Conservation (phyloP, 192 early-diverging fungal genomes). For the Gamsiella multidivaricata region DNA sequence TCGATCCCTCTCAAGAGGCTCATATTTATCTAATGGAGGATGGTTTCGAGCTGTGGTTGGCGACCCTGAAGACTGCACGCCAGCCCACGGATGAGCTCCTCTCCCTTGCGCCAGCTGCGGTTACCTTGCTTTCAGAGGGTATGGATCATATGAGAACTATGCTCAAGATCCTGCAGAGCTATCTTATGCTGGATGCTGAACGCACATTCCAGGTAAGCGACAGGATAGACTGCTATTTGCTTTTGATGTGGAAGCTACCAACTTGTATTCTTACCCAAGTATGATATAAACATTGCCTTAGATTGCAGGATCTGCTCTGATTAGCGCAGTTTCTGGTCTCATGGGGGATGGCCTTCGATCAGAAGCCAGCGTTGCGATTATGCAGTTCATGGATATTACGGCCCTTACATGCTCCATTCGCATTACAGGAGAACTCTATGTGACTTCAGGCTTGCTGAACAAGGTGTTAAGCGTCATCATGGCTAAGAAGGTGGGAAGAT, state of each 20-base stretch:
- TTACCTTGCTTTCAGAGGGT: constrained; percentile 76
- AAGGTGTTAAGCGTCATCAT: constrained; percentile 67
- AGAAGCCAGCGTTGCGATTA: constrained; percentile 69
- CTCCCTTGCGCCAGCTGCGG: constrained; percentile 68
- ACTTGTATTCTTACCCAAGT: background rate
- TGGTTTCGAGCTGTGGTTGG: constrained; percentile 90
- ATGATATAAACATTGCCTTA: constrained; percentile 1
- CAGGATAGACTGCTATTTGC: constrained; percentile 1
- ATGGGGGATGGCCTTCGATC: constrained; percentile 65
- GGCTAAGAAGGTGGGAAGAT: constrained; percentile 46
- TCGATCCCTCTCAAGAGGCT: constrained; percentile 71
- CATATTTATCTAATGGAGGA: constrained; percentile 92
- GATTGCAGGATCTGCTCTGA: constrained; percentile 53
- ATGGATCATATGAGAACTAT: constrained; percentile 80
- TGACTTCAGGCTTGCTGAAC: constrained; percentile 65
- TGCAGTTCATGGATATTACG: constrained; percentile 69
- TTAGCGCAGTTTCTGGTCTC: constrained; percentile 56
- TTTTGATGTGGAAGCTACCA: too few species aligned
- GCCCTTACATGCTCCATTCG: constrained; percentile 60
- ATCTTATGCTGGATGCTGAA: constrained; percentile 74
- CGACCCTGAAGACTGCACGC: constrained; percentile 77
- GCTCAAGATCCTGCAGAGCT: constrained; percentile 89
- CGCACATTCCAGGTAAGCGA: constrained; percentile 65
- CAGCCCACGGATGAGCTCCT: constrained; percentile 63
- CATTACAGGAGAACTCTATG: constrained; percentile 62